Evolutionary conservation across 2,329 filamentous ascomycete species (phyloP).

Genomic region (Chrysoporthe puriensis): DNA sequence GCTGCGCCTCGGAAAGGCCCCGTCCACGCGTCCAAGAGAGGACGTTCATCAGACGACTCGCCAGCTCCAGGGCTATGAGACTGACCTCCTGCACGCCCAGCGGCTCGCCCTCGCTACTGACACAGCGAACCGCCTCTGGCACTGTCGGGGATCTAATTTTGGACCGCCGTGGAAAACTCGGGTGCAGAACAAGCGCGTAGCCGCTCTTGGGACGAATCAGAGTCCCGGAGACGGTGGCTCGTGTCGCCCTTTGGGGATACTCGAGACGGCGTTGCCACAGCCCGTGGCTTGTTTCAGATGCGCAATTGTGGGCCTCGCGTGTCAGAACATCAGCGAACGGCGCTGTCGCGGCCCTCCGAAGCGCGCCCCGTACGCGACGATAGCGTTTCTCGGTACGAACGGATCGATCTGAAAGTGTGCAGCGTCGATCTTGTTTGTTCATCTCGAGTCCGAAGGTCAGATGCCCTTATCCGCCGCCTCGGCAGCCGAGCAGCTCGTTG

Average conservation of each 20-base stretch:
- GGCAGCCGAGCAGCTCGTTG: neutral
- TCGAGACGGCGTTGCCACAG: constrained; percentile 4
- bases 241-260: neutral
- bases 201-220: neutral
- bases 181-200: neutral
- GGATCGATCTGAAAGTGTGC: neutral
- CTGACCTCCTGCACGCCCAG: constrained; percentile 3
- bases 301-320: constrained; percentile 6
- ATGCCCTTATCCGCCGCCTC: neutral
- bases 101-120: neutral
- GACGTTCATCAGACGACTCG: neutral
- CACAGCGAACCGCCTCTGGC: neutral
- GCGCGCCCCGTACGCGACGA: neutral
- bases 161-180: neutral
- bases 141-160: neutral
- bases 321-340: neutral
- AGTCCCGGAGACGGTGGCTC: neutral
- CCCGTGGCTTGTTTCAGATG: constrained; percentile 4
- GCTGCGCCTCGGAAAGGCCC: neutral
- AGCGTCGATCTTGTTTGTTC: neutral
- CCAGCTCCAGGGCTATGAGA: constrained; percentile 3
- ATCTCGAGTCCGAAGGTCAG: neutral
- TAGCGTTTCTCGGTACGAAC: neutral
- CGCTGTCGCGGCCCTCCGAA: neutral
- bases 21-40: neutral